A percentile compares a stretch with the other conserved stretches of the same genome.
Evolutionary conservation across 2,329 filamentous ascomycete genomes (phyloP).

Genomic region (Phyllosticta paracitricarpa): DNA sequence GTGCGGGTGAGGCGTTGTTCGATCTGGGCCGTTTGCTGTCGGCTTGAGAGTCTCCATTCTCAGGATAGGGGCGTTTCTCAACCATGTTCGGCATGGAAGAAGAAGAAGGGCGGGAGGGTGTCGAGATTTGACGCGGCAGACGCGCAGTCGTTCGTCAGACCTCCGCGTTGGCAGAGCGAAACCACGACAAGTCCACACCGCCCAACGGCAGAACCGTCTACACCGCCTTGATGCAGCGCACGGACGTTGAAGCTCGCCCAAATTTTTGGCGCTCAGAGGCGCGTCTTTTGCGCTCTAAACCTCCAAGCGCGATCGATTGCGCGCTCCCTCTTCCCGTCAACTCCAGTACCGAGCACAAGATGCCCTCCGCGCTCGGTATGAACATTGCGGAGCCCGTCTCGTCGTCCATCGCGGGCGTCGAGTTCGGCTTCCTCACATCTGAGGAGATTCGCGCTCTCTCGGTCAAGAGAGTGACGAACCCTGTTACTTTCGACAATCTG

Average conservation of each 20-base stretch:
- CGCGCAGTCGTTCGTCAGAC: neutral
- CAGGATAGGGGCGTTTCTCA: conserved; percentile 35
- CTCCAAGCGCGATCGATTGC: conserved; percentile 3
- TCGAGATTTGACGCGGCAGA: neutral
- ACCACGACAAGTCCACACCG: neutral
- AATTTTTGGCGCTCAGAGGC: conserved; percentile 5
- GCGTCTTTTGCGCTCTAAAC: conserved; percentile 2
- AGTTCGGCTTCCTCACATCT: conserved; percentile 76
- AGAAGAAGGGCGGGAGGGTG: neutral
- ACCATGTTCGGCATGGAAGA: conserved; percentile 19
- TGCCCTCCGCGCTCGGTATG: conserved; percentile 19
- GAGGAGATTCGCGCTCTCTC: conserved; percentile 82
- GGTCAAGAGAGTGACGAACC: conserved; percentile 87
- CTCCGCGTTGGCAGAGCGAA: neutral
- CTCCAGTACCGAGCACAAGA: neutral
- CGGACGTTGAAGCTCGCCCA: neutral
- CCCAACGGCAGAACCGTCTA: too few species aligned
- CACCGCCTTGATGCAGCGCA: neutral
- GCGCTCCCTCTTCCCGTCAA: neutral
- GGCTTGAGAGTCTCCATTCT: conserved; percentile 24
- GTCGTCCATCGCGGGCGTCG: conserved; percentile 74
- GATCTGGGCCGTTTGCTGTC: conserved; percentile 32
- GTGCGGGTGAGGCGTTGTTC: conserved; percentile 26
- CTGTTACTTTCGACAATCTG: conserved; percentile 86
- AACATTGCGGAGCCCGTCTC: conserved; percentile 61